Conservation (phyloP, 129 eudicot species). For the Escallonia rubra region DNA sequence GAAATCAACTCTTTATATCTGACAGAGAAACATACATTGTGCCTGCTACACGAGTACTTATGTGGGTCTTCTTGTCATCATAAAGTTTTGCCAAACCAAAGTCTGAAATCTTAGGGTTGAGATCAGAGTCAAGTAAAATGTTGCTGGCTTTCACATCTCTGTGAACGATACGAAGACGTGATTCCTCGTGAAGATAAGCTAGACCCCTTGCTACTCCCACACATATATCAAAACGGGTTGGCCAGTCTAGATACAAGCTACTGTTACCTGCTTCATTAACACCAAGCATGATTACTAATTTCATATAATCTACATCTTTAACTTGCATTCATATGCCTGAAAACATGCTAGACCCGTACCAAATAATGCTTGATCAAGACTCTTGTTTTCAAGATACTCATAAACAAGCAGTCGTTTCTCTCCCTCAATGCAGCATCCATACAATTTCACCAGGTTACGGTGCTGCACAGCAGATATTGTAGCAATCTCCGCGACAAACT, state of each 20-base stretch:
- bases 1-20: background rate
- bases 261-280: conserved; percentile 22
- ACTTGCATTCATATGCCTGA: no score
- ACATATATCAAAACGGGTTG: conserved; percentile 50
- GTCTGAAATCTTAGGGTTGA: conserved; percentile 66
- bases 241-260: conserved; percentile 43
- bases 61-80: conserved; percentile 61
- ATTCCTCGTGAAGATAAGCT: conserved; percentile 64
- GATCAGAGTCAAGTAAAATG: conserved; percentile 51
- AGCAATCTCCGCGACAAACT: conserved; percentile 47
- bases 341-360: background rate
- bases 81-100: conserved; percentile 65
- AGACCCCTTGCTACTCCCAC: conserved; percentile 61
- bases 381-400: conserved; percentile 41
- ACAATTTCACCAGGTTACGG: conserved; percentile 40
- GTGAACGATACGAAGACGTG: conserved; percentile 49
- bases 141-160: conserved; percentile 60
- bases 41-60: conserved; percentile 69
- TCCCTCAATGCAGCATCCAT: conserved; percentile 54
- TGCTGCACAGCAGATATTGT: conserved; percentile 47
- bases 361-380: conserved; percentile 43
- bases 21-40: conserved; percentile 46
- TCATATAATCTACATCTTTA: no score
- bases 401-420: conserved; percentile 38
- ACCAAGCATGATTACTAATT: no score